Base-by-base conservation (phyloP, 805 yeast genomes). In the Candida krabiensis region DNA sequence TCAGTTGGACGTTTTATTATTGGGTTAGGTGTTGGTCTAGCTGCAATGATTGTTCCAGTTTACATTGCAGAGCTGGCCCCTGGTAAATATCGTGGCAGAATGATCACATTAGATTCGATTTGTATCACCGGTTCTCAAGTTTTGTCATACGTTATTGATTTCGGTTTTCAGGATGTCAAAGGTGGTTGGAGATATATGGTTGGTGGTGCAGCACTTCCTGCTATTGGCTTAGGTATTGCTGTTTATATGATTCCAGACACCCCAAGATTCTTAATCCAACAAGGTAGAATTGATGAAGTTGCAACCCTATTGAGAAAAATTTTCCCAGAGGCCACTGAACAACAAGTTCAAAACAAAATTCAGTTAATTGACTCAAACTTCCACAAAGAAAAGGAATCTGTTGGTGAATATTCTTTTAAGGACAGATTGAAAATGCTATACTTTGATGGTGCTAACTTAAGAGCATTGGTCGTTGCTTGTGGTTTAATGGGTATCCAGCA, bases 51-150 rank as follows among this genome's bases (percentile, higher is more conserved):
- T 40, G 82, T 80, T 14, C 90, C 90, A 26, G 63, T 83, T 56
- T 81, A 80, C 53, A 80, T 79, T 60, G 80, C 86, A n/a, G 83
- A 82, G 58, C 62, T 79, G 47, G 68, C 85, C 23, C 83, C 83
- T 28, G 72, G 77, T 62, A 60, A 61, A 36, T 67, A 76, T 37
- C 72, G 85, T 56, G 86, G 84, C 7, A 21, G 11, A 21, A 21
- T 21, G 24, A 21, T 21, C 9, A 11, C 55, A 53, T 68, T 8
- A 67, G 79, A 34, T 83, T 77, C 37, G 79, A 80, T 42, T 42
- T 68, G 27, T 78, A 75, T 70, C 84, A 79, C 53, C 73, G 79
- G 37, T 43, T 55, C 23, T 50, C 60, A 30, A 53, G 61, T 18
- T 39, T 51, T 30, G 66, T 40, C 63, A 5, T 56, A 55, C 40